Conservation (phyloP, 2,329 filamentous ascomycete genomes). For the Fusarium praegraminearum region DNA sequence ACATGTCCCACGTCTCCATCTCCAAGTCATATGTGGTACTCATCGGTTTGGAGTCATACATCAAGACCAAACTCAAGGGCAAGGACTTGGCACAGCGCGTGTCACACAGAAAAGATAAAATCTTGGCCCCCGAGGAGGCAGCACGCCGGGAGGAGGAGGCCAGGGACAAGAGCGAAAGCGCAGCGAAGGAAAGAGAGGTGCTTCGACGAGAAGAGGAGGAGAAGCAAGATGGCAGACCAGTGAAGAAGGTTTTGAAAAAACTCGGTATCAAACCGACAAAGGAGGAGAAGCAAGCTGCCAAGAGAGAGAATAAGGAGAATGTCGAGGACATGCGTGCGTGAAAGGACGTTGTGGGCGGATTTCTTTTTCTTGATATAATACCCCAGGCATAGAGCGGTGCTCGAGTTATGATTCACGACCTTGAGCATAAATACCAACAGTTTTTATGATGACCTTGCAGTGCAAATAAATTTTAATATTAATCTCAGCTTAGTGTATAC, state of each 20-base stretch:
- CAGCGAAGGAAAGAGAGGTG: slow-evolving; percentile 63
- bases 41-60: slow-evolving; percentile 84
- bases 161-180: slow-evolving; percentile 71
- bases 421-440: slow-evolving; percentile 3
- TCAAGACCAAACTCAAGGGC: slow-evolving; percentile 74
- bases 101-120: slow-evolving; percentile 66
- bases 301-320: slow-evolving; percentile 39
- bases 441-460: background rate
- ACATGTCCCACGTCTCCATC: slow-evolving; percentile 83
- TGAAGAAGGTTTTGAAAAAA: slow-evolving; percentile 56
- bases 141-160: slow-evolving; percentile 68
- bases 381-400: slow-evolving; percentile 23
- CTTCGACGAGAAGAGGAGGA: slow-evolving; percentile 54
- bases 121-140: slow-evolving; percentile 71
- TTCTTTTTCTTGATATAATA: slow-evolving; percentile 30
- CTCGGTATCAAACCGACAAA: slow-evolving; percentile 52
- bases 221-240: slow-evolving; percentile 54
- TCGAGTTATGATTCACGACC: slow-evolving; percentile 20
- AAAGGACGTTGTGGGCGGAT: background rate
- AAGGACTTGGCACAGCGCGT: slow-evolving; percentile 66
- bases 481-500: background rate
- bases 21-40: slow-evolving; percentile 86
- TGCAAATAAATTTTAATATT: background rate
- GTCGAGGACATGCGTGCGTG: slow-evolving; percentile 20
- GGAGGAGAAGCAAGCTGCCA: slow-evolving; percentile 41